Percentiles rank a stretch among this genome's conserved stretches.
Conservation (phyloP, 257 asterid genomes). For the Linaria vulgaris region DNA sequence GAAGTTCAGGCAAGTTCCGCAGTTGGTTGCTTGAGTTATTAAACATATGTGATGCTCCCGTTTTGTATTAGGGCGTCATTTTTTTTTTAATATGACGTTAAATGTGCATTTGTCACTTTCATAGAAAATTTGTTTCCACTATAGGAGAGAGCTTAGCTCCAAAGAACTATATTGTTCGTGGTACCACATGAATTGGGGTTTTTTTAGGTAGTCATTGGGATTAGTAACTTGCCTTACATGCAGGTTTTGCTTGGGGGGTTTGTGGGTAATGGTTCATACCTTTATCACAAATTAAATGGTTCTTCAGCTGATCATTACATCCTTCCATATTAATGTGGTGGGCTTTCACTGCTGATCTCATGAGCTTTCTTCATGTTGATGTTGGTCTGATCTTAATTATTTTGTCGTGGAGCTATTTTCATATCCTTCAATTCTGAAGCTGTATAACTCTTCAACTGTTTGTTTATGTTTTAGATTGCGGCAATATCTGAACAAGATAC, state of each 20-base stretch:
- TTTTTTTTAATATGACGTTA: not conserved
- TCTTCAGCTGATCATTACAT: too few species aligned
- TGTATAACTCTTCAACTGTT: not conserved
- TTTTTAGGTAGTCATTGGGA: too few species aligned
- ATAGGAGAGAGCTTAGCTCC: too few species aligned
- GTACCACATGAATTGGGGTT: too few species aligned
- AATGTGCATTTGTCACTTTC: too few species aligned
- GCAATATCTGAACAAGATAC: constrained; percentile 83
- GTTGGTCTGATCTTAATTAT: not conserved
- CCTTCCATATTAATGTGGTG: constrained; percentile 1
- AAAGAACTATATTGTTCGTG: too few species aligned
- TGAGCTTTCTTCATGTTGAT: not conserved
- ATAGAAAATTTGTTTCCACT: too few species aligned
- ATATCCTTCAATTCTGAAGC: constrained; percentile 4
- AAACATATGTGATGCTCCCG: not conserved
- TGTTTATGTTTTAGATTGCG: constrained; percentile 47
- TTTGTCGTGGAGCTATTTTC: not conserved
- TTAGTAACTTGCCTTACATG: too few species aligned
- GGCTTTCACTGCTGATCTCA: not conserved
- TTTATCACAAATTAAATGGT: too few species aligned
- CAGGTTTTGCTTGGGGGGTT: too few species aligned
- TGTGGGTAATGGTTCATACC: too few species aligned
- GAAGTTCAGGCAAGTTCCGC: not conserved
- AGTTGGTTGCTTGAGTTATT: not conserved
- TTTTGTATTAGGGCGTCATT: not conserved